Evolutionary conservation across 1,284 basidiomycete genomes (phyloP), one percentile per base, ranked within the genome.

Genomic region (Austroboletus niveus): DNA sequence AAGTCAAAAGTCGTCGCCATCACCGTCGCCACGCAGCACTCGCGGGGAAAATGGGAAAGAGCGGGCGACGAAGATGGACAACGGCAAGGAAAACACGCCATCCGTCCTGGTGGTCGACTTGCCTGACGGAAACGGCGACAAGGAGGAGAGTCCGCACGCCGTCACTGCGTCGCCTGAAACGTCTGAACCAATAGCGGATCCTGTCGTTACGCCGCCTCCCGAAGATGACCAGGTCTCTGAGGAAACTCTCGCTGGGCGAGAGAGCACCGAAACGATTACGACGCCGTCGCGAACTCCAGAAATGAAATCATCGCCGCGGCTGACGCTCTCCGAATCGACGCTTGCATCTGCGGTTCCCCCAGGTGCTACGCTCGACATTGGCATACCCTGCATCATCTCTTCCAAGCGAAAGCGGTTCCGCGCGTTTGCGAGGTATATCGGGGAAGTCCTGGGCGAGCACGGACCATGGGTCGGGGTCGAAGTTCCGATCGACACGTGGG

Each of bases 401-500:
- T 86, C 86, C 34, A 88, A 88, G 60, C 79, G 88, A 30, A 86
- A 85, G 53, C 80, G 91, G 11, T 94, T 95, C 77, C 85, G 87
- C 48, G 94, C 92, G 1, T 87, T 84, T 59, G 91, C 92, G 20
- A 77, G 92, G 8, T 96, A 95, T 63, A 91, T 96, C 47, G 94
- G 93, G 3, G 85, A 89, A 60, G 80, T 95, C 5, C 77, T 80
- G 48, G 90, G 89, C 44, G 88, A 91, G 65, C 63, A 65, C 6
- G 94, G 92, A 0, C 84, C 88, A 0, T 97, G 93, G 93, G 89
- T 97, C 5, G 94, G 94, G 5, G 85, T 97, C 5, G 94, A 97
- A 68, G 87, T 94, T 14, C 87, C 89, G 0, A 76, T 89, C 52
- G 64, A 85, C 20, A 70, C 71, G 20, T 81, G 80, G 77, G 72